phyloP scores from a whole-genome alignment of 2,329 filamentous ascomycete species.

The Spiromastix sp. region DNA sequence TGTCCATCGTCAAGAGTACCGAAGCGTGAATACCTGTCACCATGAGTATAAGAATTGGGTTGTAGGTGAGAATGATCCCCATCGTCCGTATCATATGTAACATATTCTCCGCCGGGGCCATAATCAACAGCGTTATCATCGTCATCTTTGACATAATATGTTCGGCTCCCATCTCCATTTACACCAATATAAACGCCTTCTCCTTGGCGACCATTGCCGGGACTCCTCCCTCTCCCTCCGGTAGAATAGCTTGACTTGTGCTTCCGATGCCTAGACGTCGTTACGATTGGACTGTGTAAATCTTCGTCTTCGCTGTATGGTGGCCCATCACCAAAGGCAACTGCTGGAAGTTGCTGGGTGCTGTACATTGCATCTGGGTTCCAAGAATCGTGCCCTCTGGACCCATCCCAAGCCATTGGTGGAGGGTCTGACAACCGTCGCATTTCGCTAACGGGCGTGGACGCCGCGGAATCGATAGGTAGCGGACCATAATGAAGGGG shows the following conservation, averaged over 20 bases:
- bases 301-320: conserved; percentile 96
- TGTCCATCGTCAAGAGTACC: conserved; percentile 46
- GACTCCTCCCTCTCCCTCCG: conserved; percentile 38
- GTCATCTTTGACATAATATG: conserved; percentile 62
- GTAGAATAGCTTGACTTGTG: conserved; percentile 57
- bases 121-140: conserved; percentile 50
- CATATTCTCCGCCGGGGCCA: conserved; percentile 67
- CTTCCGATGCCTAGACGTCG: conserved; percentile 74
- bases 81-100: conserved; percentile 64
- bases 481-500: conserved; percentile 92
- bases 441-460: conserved; percentile 74
- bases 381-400: conserved; percentile 42
- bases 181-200: conserved; percentile 57
- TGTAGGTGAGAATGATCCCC: conserved; percentile 44
- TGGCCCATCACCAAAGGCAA: conserved; percentile 77
- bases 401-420: conserved; percentile 63
- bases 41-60: conserved; percentile 32
- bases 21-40: no score
- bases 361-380: conserved; percentile 41
- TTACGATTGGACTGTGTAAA: conserved; percentile 76
- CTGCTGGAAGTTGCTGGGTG: conserved; percentile 65
- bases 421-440: conserved; percentile 72
- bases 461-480: conserved; percentile 64
- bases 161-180: conserved; percentile 60
- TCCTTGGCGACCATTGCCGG: conserved; percentile 34